Conservation (phyloP, 805 yeast species). For the Candida lessepsii region DNA sequence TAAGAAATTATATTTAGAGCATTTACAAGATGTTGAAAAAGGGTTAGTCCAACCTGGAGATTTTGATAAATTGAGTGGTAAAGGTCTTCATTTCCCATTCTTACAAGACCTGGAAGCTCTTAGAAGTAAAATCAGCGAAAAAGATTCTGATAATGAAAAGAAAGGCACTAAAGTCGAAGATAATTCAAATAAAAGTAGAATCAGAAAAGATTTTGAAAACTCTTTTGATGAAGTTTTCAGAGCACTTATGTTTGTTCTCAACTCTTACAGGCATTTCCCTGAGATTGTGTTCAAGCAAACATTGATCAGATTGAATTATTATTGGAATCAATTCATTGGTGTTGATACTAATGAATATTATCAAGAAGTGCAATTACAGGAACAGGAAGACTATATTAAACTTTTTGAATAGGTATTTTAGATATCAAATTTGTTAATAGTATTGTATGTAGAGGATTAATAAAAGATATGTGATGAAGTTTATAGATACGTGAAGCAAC, state of each 20-base stretch:
- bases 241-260: constrained; percentile 63
- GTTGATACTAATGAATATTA: constrained; percentile 15
- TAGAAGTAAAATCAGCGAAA: constrained; percentile 12
- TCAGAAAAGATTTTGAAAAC: constrained; percentile 15
- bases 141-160: not conserved
- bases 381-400: constrained; percentile 13
- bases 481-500: too few relatives aligned
- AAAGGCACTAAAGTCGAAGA: not conserved
- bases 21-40: constrained; percentile 38
- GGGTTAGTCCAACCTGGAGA: constrained; percentile 43
- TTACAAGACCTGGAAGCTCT: constrained; percentile 9
- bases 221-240: constrained; percentile 53
- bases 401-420: constrained; percentile 12
- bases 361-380: constrained; percentile 16
- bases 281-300: constrained; percentile 50
- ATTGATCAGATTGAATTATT: constrained; percentile 48
- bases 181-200: constrained; percentile 18
- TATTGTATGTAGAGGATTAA: not conserved
- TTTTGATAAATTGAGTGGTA: constrained; percentile 29
- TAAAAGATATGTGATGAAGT: too few relatives aligned
- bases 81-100: constrained; percentile 43
- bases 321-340: constrained; percentile 80
- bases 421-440: not conserved
- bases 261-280: constrained; percentile 72
- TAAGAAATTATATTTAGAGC: constrained; percentile 50